Conservation (phyloP, 768 basidiomycete genomes). For the Leccinum longicurvipes region DNA sequence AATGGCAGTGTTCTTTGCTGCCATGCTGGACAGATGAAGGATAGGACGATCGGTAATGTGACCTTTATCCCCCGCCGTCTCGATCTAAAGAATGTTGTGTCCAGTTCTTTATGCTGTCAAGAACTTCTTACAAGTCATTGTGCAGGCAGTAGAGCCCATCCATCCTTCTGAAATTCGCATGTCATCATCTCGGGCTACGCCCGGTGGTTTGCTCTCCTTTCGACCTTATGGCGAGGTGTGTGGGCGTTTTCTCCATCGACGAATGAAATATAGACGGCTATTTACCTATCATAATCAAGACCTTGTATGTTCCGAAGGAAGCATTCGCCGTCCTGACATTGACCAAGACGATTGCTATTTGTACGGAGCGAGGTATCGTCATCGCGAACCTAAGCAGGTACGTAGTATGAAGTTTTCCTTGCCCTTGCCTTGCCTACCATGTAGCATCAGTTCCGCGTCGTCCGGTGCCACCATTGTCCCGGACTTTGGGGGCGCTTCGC, state of each 20-base stretch:
- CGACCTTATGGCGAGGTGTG: constrained; percentile 64
- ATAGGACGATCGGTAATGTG: constrained; percentile 53
- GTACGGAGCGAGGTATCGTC: constrained; percentile 60
- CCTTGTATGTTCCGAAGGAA: constrained; percentile 70
- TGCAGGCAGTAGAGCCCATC: constrained; percentile 61
- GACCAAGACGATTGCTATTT: constrained; percentile 61
- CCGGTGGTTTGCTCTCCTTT: constrained; percentile 42
- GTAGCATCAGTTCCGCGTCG: constrained; percentile 36
- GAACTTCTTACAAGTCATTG: constrained; percentile 55
- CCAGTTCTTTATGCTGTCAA: constrained; percentile 67
- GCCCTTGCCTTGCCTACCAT: background rate
- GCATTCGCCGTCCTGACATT: constrained; percentile 59
- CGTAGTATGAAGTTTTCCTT: constrained; percentile 17
- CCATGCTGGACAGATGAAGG: constrained; percentile 50
- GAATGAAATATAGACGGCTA: background rate
- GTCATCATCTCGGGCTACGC: constrained; percentile 35
- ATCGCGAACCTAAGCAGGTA: constrained; percentile 70
- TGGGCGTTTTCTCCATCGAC: constrained; percentile 2
- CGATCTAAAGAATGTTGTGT: constrained; percentile 6
- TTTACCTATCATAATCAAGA: constrained; percentile 34
- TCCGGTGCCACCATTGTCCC: constrained; percentile 53
- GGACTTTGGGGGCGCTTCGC: constrained; percentile 44
- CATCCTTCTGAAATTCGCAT: constrained; percentile 36
- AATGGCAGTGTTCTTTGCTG: constrained; percentile 60
- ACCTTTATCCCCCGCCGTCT: background rate